Conservation (phyloP, 345 rosid genomes). For the Syzygium aqueum region DNA sequence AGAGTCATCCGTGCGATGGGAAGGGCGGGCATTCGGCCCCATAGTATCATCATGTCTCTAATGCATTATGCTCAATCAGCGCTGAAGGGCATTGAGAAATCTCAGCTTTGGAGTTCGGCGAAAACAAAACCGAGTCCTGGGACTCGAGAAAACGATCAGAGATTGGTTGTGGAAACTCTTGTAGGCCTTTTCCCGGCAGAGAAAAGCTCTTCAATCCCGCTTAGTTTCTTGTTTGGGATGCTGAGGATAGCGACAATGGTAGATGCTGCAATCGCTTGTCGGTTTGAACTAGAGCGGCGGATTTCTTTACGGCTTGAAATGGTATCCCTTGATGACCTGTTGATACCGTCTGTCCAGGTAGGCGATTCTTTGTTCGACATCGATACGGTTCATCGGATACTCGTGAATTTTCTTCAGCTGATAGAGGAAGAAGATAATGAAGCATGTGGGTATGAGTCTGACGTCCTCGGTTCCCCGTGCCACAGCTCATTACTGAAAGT, state of each 20-base stretch:
- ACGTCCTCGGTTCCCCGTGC: constrained; percentile 40
- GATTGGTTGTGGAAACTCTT: constrained; percentile 50
- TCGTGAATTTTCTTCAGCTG: constrained; percentile 50
- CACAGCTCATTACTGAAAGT: constrained; percentile 68
- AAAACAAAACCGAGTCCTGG: constrained; percentile 23
- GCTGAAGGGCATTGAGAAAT: constrained; percentile 47
- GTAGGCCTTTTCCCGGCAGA: constrained; percentile 52
- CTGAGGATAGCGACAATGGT: constrained; percentile 50
- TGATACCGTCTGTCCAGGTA: constrained; percentile 56
- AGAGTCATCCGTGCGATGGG: constrained; percentile 55
- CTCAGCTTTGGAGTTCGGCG: constrained; percentile 40
- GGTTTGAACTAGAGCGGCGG: constrained; percentile 65
- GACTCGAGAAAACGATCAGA: constrained; percentile 35
- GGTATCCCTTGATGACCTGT: constrained; percentile 66
- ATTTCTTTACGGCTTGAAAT: constrained; percentile 52
- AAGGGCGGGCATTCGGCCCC: constrained; percentile 41
- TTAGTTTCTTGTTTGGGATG: constrained; percentile 72
- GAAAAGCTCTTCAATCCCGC: constrained; percentile 35
- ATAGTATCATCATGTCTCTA: constrained; percentile 51
- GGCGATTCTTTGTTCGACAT: constrained; percentile 71
- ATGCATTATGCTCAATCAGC: constrained; percentile 73
- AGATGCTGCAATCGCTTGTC: constrained; percentile 37
- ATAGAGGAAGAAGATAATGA: constrained; percentile 52
- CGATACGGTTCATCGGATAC: constrained; percentile 62
- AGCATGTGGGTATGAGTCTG: constrained; percentile 41